Conservation (phyloP, 2,329 filamentous ascomycete species). For the Daldinia eschscholtzii region DNA sequence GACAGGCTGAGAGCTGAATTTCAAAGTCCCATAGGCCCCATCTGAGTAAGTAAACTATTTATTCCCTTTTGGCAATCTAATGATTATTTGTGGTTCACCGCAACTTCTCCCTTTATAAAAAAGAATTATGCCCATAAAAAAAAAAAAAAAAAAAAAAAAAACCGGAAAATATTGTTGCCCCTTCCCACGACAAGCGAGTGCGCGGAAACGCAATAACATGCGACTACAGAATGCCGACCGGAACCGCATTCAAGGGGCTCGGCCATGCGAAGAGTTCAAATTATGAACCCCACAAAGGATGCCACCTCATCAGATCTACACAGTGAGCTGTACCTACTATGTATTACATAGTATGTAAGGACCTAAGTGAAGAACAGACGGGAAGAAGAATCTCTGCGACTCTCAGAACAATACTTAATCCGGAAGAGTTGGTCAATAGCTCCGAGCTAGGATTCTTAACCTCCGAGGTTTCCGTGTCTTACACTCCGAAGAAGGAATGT, state of each 20-base stretch:
- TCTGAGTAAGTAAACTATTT: conserved; percentile 31
- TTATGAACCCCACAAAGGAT: conserved; percentile 38
- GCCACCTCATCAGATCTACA: conserved; percentile 35
- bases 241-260: conserved; percentile 36
- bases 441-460: conserved; percentile 30
- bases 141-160: conserved; percentile 14
- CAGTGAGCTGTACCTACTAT: conserved; percentile 10
- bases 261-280: conserved; percentile 28
- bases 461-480: conserved; percentile 39
- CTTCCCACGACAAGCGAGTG: conserved; percentile 14
- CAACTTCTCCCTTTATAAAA: conserved; percentile 24
- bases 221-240: conserved; percentile 36
- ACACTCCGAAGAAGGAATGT: conserved; percentile 43
- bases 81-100: conserved; percentile 34
- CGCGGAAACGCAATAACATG: conserved; percentile 32
- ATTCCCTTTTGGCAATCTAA: not conserved
- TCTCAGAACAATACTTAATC: conserved; percentile 22
- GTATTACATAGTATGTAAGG: too few species aligned
- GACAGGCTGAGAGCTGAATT: conserved; percentile 31
- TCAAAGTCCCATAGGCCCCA: conserved; percentile 21
- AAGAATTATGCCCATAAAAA: conserved; percentile 14
- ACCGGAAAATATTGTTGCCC: conserved; percentile 16
- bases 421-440: conserved; percentile 27
- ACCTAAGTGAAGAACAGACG: not conserved
- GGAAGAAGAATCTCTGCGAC: not conserved